Conservation (phyloP, 768 basidiomycete genomes). For the Naganishia kalamii region DNA sequence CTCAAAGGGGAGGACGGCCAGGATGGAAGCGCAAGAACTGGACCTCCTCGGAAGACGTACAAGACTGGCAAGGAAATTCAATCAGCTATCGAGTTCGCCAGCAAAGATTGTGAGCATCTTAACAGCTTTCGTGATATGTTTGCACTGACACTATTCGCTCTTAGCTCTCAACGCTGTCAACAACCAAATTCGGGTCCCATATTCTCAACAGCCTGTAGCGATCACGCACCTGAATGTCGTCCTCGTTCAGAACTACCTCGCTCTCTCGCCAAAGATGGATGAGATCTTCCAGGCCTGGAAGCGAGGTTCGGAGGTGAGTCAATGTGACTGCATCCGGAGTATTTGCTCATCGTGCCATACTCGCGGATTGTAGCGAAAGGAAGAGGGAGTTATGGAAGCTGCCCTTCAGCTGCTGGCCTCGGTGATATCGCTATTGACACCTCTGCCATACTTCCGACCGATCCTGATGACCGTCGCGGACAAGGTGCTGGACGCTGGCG, state of each 20-base stretch:
- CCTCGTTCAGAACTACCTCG: conserved; percentile 42
- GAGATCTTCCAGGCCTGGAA: conserved; percentile 42
- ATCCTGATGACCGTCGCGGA: conserved; percentile 33
- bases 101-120: conserved; percentile 33
- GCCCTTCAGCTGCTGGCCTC: conserved; percentile 34
- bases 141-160: background rate
- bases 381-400: conserved; percentile 29
- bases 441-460: conserved; percentile 42
- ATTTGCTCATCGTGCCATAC: background rate
- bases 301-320: conserved; percentile 15
- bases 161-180: conserved; percentile 39
- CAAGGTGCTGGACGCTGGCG: conserved; percentile 31
- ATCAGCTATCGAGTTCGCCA: conserved; percentile 32
- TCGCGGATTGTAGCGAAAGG: conserved; percentile 25
- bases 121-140: background rate
- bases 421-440: conserved; percentile 36
- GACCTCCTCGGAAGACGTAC: background rate
- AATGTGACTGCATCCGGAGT: background rate
- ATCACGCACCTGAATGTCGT: conserved; percentile 39
- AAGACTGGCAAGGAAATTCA: conserved; percentile 36
- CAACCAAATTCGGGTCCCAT: conserved; percentile 37
- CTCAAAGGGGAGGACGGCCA: background rate
- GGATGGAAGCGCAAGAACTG: background rate
- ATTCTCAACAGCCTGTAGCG: conserved; percentile 36
- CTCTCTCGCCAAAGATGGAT: conserved; percentile 36